Evolutionary conservation across 2,329 filamentous ascomycete species (phyloP), one percentile per base, ranked within the genome.

Genomic region (Dactylellina parvicollis): DNA sequence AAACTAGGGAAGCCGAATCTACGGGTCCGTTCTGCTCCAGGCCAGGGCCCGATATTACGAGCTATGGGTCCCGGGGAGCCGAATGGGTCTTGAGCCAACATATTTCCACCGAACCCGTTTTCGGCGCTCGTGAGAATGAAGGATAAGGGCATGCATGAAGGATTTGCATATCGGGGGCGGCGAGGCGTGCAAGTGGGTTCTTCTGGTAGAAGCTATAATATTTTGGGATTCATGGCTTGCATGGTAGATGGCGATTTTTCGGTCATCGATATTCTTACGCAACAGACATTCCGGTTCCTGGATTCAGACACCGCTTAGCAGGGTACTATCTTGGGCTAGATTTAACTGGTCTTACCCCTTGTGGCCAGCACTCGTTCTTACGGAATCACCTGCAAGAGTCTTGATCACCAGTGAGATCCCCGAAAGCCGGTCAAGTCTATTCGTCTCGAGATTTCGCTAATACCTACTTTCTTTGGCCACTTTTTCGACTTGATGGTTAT

Each of bases 221-320:
- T 46, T 55, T 52, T 44, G 22, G 34, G 30, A 32, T 22, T 14
- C 36, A 55, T 64, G 59, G 47, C 59, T 62, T 52, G 57, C 32
- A 52, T 4, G 34, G 42, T 34, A 40, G 20, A 40, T 20, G 40
- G 28, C 22, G 18, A 16, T 47, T 50, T 61, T 16, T 18, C 16
- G 40, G 40, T 28, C 56, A 50, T 64, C 42, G 52, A 44, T 26
- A 40, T 56, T 64, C 55, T 50, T 71, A 67, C 54, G 57, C 32
- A 64, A 57, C 5, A 42, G 5, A 26, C 26, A 28, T 40, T 28
- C 40, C 16, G 34, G 50, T 57, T 44, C 52, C 67, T 67, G 44
- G 34, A 59, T 67, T 47, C 36, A 59, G 52, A 59, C 52, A 67
- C 54, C 62, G 52, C 62, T 59, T 57, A 16, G 22, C 16, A 4